Evolutionary conservation across 2,329 filamentous ascomycete species (phyloP).

Genomic region (Chaetomiaceae sp.): DNA sequence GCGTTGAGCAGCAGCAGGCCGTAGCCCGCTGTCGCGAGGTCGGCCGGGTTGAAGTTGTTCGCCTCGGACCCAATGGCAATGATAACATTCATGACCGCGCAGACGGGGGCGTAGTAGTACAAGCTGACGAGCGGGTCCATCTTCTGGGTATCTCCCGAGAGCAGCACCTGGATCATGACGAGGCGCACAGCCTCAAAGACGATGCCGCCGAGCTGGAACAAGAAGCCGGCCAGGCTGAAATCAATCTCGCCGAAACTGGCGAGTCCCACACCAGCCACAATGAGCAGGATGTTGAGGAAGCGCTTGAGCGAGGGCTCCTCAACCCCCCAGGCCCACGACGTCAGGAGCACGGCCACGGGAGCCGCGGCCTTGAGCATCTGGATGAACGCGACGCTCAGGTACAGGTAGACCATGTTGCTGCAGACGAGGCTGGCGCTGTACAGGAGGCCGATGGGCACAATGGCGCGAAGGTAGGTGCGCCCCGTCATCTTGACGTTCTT

Average conservation of each 20-base stretch:
- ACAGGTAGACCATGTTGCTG: slow-evolving; percentile 89
- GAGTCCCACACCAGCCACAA: slow-evolving; percentile 49
- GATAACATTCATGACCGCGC: slow-evolving; percentile 72
- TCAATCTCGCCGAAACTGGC: slow-evolving; percentile 61
- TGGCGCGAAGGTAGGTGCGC: slow-evolving; percentile 81
- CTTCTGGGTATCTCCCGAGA: slow-evolving; percentile 71
- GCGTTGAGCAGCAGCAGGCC: slow-evolving; percentile 64
- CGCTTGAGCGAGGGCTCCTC: slow-evolving; percentile 43
- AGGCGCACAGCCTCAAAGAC: slow-evolving; percentile 76
- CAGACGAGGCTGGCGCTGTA: slow-evolving; percentile 93
- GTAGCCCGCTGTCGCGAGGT: slow-evolving; percentile 62
- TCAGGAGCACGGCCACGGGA: slow-evolving; percentile 62
- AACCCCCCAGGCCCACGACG: slow-evolving; percentile 57
- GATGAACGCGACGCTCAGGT: slow-evolving; percentile 91
- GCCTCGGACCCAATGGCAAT: slow-evolving; percentile 68
- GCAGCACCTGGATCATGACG: slow-evolving; percentile 79
- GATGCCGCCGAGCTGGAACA: slow-evolving; percentile 70
- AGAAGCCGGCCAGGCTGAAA: slow-evolving; percentile 61
- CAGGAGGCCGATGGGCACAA: slow-evolving; percentile 87
- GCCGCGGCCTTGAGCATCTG: slow-evolving; percentile 89
- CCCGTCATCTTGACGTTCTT: slow-evolving; percentile 95
- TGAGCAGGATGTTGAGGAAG: slow-evolving; percentile 47
- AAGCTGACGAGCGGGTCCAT: slow-evolving; percentile 86
- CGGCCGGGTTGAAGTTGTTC: slow-evolving; percentile 58
- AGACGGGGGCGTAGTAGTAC: slow-evolving; percentile 86